Conservation (phyloP, 345 rosid genomes). For the Psidium friedrichsthalianum region DNA sequence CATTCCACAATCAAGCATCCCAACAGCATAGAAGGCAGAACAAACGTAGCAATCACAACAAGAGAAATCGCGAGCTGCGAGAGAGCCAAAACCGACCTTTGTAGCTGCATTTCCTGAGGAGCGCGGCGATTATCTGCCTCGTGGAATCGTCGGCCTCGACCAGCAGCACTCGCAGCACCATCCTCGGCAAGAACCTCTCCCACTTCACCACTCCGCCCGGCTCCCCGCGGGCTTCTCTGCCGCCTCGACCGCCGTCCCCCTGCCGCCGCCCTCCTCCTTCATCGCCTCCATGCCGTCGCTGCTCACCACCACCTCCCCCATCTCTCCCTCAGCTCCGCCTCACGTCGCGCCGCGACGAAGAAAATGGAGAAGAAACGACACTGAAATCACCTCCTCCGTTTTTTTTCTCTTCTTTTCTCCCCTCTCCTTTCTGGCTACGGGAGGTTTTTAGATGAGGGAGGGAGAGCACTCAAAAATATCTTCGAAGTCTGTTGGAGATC, state of each 20-base stretch:
- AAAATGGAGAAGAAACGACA: background rate
- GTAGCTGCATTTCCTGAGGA: constrained; percentile 80
- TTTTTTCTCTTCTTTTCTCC: background rate
- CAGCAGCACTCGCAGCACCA: constrained; percentile 60
- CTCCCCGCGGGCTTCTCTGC: background rate
- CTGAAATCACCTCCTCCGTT: background rate
- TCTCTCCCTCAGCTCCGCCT: background rate
- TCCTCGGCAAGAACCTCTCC: constrained; percentile 63
- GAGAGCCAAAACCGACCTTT: constrained; percentile 33
- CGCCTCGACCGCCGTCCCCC: constrained; percentile 1
- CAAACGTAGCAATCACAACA: background rate
- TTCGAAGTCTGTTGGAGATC: constrained; percentile 8
- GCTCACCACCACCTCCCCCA: constrained; percentile 31
- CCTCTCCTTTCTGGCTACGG: background rate
- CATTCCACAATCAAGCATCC: background rate
- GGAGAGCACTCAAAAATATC: constrained; percentile 26
- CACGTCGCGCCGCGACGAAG: background rate
- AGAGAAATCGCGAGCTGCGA: background rate
- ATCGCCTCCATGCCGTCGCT: constrained; percentile 19
- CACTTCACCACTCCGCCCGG: constrained; percentile 34
- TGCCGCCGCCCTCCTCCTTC: constrained; percentile 20
- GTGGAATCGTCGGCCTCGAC: constrained; percentile 97
- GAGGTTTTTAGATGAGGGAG: background rate
- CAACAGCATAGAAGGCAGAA: background rate
- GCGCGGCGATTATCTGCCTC: constrained; percentile 75